These are phyloP conservation scores for Pleurotus tuoliensis DNA, from an alignment of 768 basidiomycete species.

Conservation along the genomic window DNA sequence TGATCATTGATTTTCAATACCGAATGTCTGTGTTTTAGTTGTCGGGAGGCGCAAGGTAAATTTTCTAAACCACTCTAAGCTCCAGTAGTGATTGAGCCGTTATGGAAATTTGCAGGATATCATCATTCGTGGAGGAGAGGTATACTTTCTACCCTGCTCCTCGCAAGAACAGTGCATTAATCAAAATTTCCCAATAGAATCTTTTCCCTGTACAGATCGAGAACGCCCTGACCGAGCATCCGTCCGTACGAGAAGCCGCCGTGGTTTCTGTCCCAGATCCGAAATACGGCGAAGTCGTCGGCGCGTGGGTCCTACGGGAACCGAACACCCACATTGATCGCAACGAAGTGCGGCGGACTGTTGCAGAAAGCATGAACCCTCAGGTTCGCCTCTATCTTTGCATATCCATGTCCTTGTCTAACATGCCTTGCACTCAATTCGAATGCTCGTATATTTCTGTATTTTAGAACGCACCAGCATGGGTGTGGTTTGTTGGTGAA, in stretches of 20 bases:
- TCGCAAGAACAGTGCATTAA: no score
- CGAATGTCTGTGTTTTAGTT: slow-evolving; percentile 35
- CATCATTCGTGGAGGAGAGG: slow-evolving; percentile 85
- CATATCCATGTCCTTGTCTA: no score
- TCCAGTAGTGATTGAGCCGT: background rate
- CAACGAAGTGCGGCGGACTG: slow-evolving; percentile 51
- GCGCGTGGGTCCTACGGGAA: slow-evolving; percentile 69
- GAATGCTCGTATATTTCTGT: background rate
- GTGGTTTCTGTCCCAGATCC: slow-evolving; percentile 67
- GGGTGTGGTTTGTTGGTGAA: slow-evolving; percentile 82
- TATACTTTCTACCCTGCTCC: slow-evolving; percentile 18
- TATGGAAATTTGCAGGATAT: slow-evolving; percentile 49
- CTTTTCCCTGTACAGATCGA: slow-evolving; percentile 85
- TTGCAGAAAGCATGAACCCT: slow-evolving; percentile 66
- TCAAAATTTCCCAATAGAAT: slow-evolving; percentile 40
- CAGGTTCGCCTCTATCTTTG: slow-evolving; percentile 45
- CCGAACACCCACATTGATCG: slow-evolving; percentile 33
- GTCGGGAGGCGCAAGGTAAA: slow-evolving; percentile 73
- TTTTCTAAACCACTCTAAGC: slow-evolving; percentile 4
- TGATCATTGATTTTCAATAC: background rate
- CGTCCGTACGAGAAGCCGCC: slow-evolving; percentile 65
- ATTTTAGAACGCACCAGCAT: slow-evolving; percentile 69
- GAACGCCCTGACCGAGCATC: slow-evolving; percentile 57
- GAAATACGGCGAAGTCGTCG: slow-evolving; percentile 75
- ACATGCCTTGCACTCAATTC: no score